Base-by-base conservation (phyloP, 345 rosid genomes). In the Bruguiera parviflora region DNA sequence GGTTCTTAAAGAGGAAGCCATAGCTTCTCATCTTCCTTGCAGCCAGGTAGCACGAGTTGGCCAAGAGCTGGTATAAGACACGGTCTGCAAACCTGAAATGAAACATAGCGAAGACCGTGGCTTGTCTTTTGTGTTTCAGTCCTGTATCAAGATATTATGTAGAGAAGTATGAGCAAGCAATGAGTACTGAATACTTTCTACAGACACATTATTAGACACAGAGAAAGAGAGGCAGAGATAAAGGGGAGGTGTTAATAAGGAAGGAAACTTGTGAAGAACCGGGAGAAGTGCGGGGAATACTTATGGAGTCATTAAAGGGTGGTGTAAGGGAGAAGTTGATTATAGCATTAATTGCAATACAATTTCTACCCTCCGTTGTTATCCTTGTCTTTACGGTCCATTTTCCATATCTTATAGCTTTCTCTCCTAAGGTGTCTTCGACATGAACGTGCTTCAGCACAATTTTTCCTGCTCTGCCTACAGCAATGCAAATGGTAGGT, bases 41-140 rank as follows among this genome's bases (percentile, higher is more conserved):
- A 35, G 96, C 92, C 72, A 64, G 83, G 72, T 86, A 86, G 66
- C 80, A 90, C 28, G 87, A 86, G 66, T 79, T 85, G 37, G 90
- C 84, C 18, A 87, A 77, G 27, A 89, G 85, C 69, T 79, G 85
- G 85, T 84, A 81, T 46, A 77, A 63, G n/a, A 87, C 68, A 95
- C 92, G 82, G 46, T 83, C 86, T 61, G 75, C 85, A 46, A 90
- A 79, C 79, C 79, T 83, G 53, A 84, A 80, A 39, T 85, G 73
- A 53, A 75, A 78, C 79, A 68, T 80, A 22, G 82, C 81, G 58
- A 89, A 81, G 58, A 82, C 88, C 92, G 84, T 89, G 66, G 82
- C 53, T 81, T 15, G 16, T 37, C 47, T 22, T 31, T 63, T 58
- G 21, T 22, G 56, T 47, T 21, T 43, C 22, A 47, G 39, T 60